Base-by-base conservation (phyloP, 2,329 filamentous ascomycete species). In the Penicillium sp. region DNA sequence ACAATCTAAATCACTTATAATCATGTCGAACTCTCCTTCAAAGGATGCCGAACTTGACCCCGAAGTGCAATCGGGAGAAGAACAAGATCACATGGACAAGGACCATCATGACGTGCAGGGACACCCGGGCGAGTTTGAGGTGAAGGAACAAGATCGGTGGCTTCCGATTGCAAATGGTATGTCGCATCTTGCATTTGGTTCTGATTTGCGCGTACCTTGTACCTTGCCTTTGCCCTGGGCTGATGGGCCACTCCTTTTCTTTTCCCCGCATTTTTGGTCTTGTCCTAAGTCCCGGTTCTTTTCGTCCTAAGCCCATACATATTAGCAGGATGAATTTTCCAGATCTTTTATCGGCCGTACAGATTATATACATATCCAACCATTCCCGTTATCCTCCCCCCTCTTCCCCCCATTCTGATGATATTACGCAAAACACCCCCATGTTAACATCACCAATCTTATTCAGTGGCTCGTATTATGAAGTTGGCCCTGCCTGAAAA, bases 131-230 rank as follows among this genome's bases (percentile, higher is more conserved):
- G 93, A 97, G 82, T 96, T 97, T 77, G 93, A 97, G 81, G 93
- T 97, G 79, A 97, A 97, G 84, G 94, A 99, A 81, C 94, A 99
- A 81, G 94, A 99, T 81, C 85, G 94, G 84, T 99, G 94, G 94
- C 86, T 99, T 77, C 94, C 94, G 77, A 99, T 99, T 86, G 94
- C 94, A 81, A 99, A 99, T 92, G 94, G 94, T 99, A 86, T 86
- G 94, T 94, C 79, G 62, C 69, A 67, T 70, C 67, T 69, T 75
- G 70, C 73, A 72, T 35, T 17, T 35, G 67, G 66, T 63, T 77
- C 77, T 81, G 79, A 82, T 82, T 83, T 82, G 79, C 80, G 80
- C 76, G 76, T 76, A 74, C 74, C 76, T 77, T 73, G 76, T 76
- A 74, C 74, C 76, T 77, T 73, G 63, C 73, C 65, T 66, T 69